phyloP scores from a whole-genome alignment of 2,329 filamentous ascomycete species.

The Ophiosphaerella narmari region DNA sequence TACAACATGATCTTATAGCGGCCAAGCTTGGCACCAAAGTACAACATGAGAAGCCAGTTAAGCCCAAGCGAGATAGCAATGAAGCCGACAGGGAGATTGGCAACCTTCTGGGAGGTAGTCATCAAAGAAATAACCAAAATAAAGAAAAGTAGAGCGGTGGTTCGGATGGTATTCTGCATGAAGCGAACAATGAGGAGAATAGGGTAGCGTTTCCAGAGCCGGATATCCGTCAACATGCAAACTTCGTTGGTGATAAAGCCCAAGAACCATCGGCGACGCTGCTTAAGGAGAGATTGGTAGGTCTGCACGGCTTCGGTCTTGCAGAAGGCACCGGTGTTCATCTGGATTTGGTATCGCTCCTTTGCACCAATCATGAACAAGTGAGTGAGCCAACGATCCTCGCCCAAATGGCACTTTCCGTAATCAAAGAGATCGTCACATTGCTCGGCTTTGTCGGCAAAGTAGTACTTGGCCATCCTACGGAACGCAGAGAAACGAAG shows the following conservation, averaged over 20 bases:
- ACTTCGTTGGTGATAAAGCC: conserved; percentile 98
- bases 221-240: conserved; percentile 94
- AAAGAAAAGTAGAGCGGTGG: conserved; percentile 91
- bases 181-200: conserved; percentile 84
- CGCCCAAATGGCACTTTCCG: conserved; percentile 91
- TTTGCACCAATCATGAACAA: conserved; percentile 98
- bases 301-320: conserved; percentile 97
- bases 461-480: conserved; percentile 98
- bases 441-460: conserved; percentile 93
- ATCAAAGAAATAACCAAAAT: conserved; percentile 87
- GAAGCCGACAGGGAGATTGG: conserved; percentile 86
- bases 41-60: conserved; percentile 95
- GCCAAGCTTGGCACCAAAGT: conserved; percentile 85
- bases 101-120: conserved; percentile 78
- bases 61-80: conserved; percentile 90
- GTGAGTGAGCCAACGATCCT: conserved; percentile 96
- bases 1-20: conserved; percentile 95
- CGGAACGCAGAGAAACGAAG: conserved; percentile 94
- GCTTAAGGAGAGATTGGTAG: conserved; percentile 83
- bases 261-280: conserved; percentile 93
- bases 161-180: conserved; percentile 95
- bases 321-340: conserved; percentile 97
- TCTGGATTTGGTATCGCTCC: conserved; percentile 92
- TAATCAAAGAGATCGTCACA: conserved; percentile 97
- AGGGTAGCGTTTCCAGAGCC: conserved; percentile 90